A percentile compares a stretch with the other conserved stretches of the same genome.
phyloP scores from a whole-genome alignment of 2,329 filamentous ascomycete genomes.

The Balansia obtecta region DNA sequence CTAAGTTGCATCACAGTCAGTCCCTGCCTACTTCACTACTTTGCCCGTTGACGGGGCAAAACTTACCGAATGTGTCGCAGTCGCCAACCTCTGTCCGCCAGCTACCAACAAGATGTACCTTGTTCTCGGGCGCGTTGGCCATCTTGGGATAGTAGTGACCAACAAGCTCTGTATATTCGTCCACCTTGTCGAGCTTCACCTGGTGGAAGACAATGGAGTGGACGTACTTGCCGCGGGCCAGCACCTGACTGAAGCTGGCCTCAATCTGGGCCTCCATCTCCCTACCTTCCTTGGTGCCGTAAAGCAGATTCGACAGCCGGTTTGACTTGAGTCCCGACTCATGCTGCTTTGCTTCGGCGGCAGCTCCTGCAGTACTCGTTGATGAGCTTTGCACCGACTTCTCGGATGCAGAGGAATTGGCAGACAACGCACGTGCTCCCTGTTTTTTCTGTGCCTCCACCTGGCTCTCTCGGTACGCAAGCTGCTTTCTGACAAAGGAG shows the following conservation, averaged over 20 bases:
- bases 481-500: constrained; percentile 72
- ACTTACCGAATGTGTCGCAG: constrained; percentile 85
- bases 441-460: constrained; percentile 66
- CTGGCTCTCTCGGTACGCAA: constrained; percentile 73
- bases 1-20: constrained; percentile 31
- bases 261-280: constrained; percentile 94
- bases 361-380: constrained; percentile 23
- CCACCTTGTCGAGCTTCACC: constrained; percentile 88
- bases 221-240: constrained; percentile 94
- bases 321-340: constrained; percentile 54
- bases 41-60: background rate
- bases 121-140: constrained; percentile 74
- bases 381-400: constrained; percentile 26
- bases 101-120: constrained; percentile 91
- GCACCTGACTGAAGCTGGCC: constrained; percentile 86
- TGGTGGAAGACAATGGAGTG: constrained; percentile 96
- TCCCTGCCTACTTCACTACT: background rate
- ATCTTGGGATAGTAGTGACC: constrained; percentile 87
- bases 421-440: constrained; percentile 64
- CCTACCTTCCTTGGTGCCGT: constrained; percentile 89
- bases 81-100: constrained; percentile 98
- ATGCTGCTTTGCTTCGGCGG: constrained; percentile 43
- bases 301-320: constrained; percentile 77
- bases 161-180: constrained; percentile 85
- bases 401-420: constrained; percentile 28